Conservation (phyloP, 352 stramenopile species). For the Phytophthora foliorum region DNA sequence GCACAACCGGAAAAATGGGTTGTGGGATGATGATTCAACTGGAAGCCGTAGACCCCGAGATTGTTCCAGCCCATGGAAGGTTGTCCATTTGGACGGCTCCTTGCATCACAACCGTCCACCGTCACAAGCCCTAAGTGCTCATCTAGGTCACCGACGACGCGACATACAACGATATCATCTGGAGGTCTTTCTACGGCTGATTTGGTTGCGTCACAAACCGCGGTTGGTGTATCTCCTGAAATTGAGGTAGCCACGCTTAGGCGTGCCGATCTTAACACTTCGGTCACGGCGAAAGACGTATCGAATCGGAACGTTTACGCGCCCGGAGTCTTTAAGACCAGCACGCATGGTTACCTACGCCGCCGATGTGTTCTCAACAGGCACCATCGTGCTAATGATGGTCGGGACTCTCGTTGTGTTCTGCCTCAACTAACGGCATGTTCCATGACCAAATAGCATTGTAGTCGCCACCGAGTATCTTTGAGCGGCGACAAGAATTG, state of each 20-base stretch:
- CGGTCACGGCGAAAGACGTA: not conserved
- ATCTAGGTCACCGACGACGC: not conserved
- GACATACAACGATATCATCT: not conserved
- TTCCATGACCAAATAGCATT: no score
- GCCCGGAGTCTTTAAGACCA: no score
- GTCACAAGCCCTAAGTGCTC: not conserved
- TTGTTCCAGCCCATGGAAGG: not conserved
- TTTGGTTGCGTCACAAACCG: constrained; percentile 1
- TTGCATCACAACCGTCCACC: constrained; percentile 1
- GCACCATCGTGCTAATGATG: no score
- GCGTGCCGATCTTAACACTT: not conserved
- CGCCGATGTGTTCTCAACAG: no score
- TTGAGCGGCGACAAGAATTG: not conserved
- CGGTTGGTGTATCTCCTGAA: constrained; percentile 1
- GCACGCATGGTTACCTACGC: no score
- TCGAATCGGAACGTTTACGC: not conserved
- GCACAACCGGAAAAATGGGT: constrained; percentile 3
- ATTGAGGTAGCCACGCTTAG: not conserved
- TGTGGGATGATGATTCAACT: constrained; percentile 15
- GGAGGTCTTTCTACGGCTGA: not conserved
- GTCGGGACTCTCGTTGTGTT: no score
- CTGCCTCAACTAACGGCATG: no score
- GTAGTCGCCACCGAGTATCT: no score
- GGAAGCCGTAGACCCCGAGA: not conserved
- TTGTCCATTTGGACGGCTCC: constrained; percentile 2